These are phyloP conservation scores for Fraxinus quadrangulata DNA, from an alignment of 257 asterid species.

Conservation along the genomic window DNA sequence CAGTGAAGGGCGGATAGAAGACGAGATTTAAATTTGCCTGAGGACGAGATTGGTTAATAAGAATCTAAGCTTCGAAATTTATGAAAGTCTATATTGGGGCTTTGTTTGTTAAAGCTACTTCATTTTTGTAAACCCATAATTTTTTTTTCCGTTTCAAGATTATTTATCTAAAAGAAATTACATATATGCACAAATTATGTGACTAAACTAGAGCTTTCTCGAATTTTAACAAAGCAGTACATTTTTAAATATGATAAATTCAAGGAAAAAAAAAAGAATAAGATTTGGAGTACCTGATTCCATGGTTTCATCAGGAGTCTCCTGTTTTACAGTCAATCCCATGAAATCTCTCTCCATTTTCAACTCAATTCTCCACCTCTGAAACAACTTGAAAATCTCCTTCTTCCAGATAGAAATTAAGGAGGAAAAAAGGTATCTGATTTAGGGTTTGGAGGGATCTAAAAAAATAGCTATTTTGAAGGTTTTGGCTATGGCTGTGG, in stretches of 20 bases:
- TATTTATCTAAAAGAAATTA: neutral
- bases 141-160: neutral
- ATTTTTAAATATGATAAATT: constrained; percentile 2
- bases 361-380: neutral
- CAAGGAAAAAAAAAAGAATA: constrained; percentile 2
- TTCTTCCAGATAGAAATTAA: neutral
- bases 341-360: constrained; percentile 75
- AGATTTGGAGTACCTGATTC: constrained; percentile 46
- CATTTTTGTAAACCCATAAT: neutral
- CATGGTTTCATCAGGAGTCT: constrained; percentile 45
- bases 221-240: neutral
- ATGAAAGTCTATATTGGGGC: constrained; percentile 2
- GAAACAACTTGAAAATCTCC: neutral
- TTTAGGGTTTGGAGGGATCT: neutral
- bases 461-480: constrained; percentile 2
- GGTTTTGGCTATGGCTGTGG: constrained; percentile 3
- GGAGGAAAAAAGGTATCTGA: neutral
- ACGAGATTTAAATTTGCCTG: neutral
- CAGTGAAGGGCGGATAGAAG: neutral
- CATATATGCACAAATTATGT: neutral
- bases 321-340: constrained; percentile 70
- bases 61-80: neutral
- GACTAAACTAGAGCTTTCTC: neutral
- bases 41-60: neutral
- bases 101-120: neutral